Base-by-base conservation (phyloP, 352 stramenopile species). In the Pythium rishiriense region DNA sequence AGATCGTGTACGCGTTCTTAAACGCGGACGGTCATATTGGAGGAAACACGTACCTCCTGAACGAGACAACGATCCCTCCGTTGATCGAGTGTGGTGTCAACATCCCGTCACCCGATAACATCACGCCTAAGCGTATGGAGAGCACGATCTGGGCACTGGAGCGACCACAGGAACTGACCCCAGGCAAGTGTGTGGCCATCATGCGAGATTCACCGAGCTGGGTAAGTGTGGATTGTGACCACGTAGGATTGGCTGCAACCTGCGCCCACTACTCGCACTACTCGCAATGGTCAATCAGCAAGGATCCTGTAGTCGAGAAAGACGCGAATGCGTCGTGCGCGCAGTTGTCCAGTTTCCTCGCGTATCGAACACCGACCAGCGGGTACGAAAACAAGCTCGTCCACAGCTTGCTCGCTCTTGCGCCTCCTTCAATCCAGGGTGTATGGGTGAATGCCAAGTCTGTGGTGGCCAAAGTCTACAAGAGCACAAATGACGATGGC, bases 1-100 rank as follows among this genome's bases (percentile, higher is more conserved):
- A 94, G 59, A 94, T 94, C 35, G 77, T 90, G 61, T 93, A 93
- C 25, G 86, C 72, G 0, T 90, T 93, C 56, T 65, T 94, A 28
- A 94, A 94, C 56, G 83, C 86, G 4, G 76, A 86, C 58, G 86
- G 86, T 11, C 73, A 91, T 37, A 51, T 94, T 28, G 86, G 86
- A 19, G 67, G 48, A 14, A 92, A 94, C 66, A 69, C 79, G 41
- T 72, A 90, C 58, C 55, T 94, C 42, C 58, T 94, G 22, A 74
- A 92, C 48, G 83, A 94, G 35, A 71, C 77, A 28, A 75, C 77
- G 29, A 69, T 94, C 42, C 86, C 86, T 15, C 72, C 73, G 14
- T 58, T 93, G 60, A 60, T 83, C 35, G 68, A 88, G 29, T 94
- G 86, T 52, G 83, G 82, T 0, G 84, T 91, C 26, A 93, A 93